Evolutionary conservation across 768 basidiomycete species (phyloP).

Genomic region (Dentipellis fragilis): DNA sequence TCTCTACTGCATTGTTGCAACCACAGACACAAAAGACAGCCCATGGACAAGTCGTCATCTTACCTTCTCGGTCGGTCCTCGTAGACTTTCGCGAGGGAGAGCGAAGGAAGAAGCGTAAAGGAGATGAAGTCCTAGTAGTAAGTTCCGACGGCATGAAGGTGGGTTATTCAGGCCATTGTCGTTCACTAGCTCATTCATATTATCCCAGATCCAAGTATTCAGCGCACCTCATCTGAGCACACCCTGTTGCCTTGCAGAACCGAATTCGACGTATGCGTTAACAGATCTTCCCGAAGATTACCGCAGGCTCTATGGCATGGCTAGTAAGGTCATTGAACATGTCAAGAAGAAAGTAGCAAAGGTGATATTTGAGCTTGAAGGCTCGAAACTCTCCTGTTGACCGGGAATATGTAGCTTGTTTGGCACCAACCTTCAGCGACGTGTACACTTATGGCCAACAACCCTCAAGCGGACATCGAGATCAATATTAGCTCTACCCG

Average conservation of each 20-base stretch:
- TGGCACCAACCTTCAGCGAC: constrained; percentile 26
- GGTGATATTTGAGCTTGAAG: constrained; percentile 25
- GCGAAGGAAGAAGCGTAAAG: constrained; percentile 33
- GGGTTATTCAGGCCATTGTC: not conserved
- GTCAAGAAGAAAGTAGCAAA: constrained; percentile 44
- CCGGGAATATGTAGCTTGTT: constrained; percentile 24
- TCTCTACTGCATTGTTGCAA: constrained; percentile 16
- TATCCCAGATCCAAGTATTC: constrained; percentile 32
- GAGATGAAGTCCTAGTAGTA: constrained; percentile 36
- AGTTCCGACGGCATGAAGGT: constrained; percentile 30
- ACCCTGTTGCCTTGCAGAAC: constrained; percentile 38
- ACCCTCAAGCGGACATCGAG: constrained; percentile 35
- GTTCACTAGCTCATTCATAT: not conserved
- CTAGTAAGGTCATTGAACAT: constrained; percentile 31
- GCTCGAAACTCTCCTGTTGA: not conserved
- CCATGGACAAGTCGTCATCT: constrained; percentile 37
- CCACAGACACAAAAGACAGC: constrained; percentile 37
- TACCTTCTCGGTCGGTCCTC: constrained; percentile 38
- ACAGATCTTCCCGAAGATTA: constrained; percentile 30
- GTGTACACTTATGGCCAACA: constrained; percentile 39
- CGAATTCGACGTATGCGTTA: constrained; percentile 25
- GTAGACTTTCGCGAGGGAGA: constrained; percentile 50
- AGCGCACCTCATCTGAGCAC: constrained; percentile 40
- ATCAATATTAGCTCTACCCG: constrained; percentile 13
- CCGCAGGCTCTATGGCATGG: constrained; percentile 38